phyloP scores from a whole-genome alignment of 176 grass and related monocot genomes.

The Phragmites australis region DNA sequence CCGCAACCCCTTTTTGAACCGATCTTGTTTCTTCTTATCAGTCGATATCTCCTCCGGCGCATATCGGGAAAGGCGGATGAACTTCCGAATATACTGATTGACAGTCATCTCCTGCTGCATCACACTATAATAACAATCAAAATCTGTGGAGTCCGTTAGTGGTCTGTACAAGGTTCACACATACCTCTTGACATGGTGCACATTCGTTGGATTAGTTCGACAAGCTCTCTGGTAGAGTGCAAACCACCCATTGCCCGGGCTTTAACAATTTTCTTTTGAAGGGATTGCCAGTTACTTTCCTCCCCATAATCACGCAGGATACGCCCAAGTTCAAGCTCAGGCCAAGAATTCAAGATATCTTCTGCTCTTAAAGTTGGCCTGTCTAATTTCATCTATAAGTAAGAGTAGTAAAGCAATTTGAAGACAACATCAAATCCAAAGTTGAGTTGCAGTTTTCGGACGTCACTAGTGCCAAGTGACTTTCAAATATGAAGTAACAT shows the following conservation, averaged over 20 bases:
- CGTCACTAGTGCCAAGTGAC: background rate
- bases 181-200: constrained; percentile 58
- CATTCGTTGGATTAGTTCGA: constrained; percentile 66
- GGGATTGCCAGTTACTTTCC: constrained; percentile 81
- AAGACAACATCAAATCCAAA: background rate
- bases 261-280: constrained; percentile 78
- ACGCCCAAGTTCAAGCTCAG: constrained; percentile 78
- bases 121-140: background rate
- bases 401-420: constrained; percentile 18
- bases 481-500: background rate
- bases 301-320: constrained; percentile 88
- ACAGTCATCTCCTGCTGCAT: background rate
- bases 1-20: no score
- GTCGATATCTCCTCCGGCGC: no score
- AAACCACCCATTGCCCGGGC: constrained; percentile 53
- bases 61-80: no score
- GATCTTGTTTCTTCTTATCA: no score
- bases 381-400: constrained; percentile 40
- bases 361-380: constrained; percentile 83
- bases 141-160: background rate
- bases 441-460: background rate
- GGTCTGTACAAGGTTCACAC: constrained; percentile 4
- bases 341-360: constrained; percentile 92
- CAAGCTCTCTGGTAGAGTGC: constrained; percentile 62
- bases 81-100: no score